These are phyloP conservation scores for Ambrosiella beaveri DNA, from an alignment of 2,329 filamentous ascomycete genomes.

Conservation along the genomic window DNA sequence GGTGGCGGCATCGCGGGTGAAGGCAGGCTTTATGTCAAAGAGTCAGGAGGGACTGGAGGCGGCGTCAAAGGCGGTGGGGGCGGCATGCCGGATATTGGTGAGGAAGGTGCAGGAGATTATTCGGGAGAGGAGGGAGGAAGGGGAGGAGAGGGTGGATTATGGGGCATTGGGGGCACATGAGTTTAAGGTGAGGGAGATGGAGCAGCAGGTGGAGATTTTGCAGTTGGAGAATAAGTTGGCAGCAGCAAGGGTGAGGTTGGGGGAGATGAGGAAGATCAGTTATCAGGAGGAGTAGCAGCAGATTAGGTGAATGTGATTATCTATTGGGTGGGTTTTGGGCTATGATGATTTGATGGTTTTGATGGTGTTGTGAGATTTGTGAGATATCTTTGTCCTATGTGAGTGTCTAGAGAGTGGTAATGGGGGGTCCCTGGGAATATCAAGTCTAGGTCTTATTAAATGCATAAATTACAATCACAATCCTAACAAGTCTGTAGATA, in stretches of 20 bases:
- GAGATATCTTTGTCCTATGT: background rate
- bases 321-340: background rate
- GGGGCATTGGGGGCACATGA: conserved; percentile 76
- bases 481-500: too few species aligned
- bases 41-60: conserved; percentile 81
- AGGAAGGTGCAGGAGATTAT: conserved; percentile 92
- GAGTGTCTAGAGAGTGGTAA: background rate
- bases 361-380: background rate
- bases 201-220: conserved; percentile 97
- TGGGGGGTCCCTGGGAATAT: background rate
- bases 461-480: too few species aligned
- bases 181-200: conserved; percentile 98
- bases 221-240: conserved; percentile 80
- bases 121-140: conserved; percentile 55
- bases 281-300: conserved; percentile 56
- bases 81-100: conserved; percentile 72
- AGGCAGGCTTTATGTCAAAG: conserved; percentile 96
- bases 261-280: conserved; percentile 96
- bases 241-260: conserved; percentile 62
- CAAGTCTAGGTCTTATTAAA: background rate
- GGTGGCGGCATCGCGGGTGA: conserved; percentile 86
- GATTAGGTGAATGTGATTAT: background rate
- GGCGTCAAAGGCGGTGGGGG: conserved; percentile 82
- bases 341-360: background rate
- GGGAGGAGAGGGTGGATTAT: conserved; percentile 78